Evolutionary conservation across 371 early-diverging fungal genomes (phyloP).

Genomic region (Mortierella sp.): DNA sequence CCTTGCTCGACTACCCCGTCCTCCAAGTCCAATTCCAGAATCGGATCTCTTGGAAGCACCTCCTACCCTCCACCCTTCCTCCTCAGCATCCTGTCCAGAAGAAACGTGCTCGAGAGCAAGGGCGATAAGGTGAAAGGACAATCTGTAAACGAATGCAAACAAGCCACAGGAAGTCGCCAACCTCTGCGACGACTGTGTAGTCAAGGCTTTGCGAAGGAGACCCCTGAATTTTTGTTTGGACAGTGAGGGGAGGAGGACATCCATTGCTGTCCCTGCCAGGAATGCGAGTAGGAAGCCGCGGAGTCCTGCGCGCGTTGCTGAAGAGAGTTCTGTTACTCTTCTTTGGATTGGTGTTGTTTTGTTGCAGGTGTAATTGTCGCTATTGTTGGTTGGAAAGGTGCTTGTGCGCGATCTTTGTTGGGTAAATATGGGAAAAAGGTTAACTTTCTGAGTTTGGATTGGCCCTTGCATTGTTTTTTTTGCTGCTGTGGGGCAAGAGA

Average conservation of each 20-base stretch:
- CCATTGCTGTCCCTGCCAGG: constrained; percentile 15
- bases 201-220: background rate
- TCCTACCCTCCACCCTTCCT: too few relatives aligned
- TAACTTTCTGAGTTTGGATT: background rate
- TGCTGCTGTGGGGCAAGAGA: background rate
- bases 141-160: constrained; percentile 27
- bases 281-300: constrained; percentile 26
- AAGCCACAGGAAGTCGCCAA: constrained; percentile 18
- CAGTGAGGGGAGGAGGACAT: constrained; percentile 25
- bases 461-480: background rate
- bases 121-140: constrained; percentile 22
- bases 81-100: too few relatives aligned
- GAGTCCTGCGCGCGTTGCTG: constrained; percentile 31
- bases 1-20: too few relatives aligned
- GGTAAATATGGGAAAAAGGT: constrained; percentile 1
- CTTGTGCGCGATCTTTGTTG: background rate
- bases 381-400: background rate
- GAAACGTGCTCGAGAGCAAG: background rate
- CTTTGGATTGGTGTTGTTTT: background rate
- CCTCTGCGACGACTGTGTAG: background rate
- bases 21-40: background rate
- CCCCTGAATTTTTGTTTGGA: constrained; percentile 19
- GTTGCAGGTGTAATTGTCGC: background rate
- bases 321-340: constrained; percentile 3
- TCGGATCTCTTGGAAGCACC: background rate